These are phyloP conservation scores for Angomonas deanei DNA, from an alignment of 208 protist genomes.

Conservation along the genomic window DNA sequence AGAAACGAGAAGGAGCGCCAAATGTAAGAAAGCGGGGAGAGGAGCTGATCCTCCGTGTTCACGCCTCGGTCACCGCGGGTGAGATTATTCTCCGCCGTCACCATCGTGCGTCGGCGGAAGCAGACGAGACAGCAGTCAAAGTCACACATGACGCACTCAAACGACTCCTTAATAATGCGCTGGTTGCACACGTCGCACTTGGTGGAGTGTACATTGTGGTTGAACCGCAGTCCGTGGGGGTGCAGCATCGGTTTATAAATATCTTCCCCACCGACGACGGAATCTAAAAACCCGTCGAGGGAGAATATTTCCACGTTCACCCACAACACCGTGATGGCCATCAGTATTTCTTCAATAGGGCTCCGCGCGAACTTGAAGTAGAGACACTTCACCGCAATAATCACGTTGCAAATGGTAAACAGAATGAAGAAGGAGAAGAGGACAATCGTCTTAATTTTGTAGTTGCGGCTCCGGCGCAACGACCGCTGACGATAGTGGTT, in stretches of 20 bases:
- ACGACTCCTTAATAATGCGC: conserved; percentile 38
- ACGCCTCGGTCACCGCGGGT: conserved; percentile 18
- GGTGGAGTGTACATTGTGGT: conserved; percentile 26
- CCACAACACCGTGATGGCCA: conserved; percentile 44
- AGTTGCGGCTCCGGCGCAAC: conserved; percentile 21
- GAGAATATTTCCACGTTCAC: conserved; percentile 40
- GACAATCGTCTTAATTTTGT: conserved; percentile 18
- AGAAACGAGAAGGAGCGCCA: conserved; percentile 34
- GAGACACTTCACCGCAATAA: conserved; percentile 39
- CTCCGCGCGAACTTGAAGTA: conserved; percentile 26
- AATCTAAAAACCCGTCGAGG: conserved; percentile 21
- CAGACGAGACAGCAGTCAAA: conserved; percentile 50
- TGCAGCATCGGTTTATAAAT: conserved; percentile 28
- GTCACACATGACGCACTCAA: conserved; percentile 33
- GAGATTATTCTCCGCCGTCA: conserved; percentile 19
- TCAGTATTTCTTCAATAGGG: conserved; percentile 25
- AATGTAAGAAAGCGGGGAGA: conserved; percentile 42
- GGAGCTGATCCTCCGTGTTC: conserved; percentile 8
- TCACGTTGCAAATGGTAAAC: conserved; percentile 29
- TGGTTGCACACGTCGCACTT: conserved; percentile 57
- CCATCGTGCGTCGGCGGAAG: conserved; percentile 29
- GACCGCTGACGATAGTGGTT: conserved; percentile 11
- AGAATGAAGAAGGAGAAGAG: conserved; percentile 24
- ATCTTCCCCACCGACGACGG: conserved; percentile 16
- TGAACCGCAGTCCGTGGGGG: conserved; percentile 37